Percentiles rank a stretch among this genome's conserved stretches.
These are phyloP conservation scores for Penicillium flavigenum DNA, from an alignment of 495 filamentous ascomycete species.

Conservation along the genomic window DNA sequence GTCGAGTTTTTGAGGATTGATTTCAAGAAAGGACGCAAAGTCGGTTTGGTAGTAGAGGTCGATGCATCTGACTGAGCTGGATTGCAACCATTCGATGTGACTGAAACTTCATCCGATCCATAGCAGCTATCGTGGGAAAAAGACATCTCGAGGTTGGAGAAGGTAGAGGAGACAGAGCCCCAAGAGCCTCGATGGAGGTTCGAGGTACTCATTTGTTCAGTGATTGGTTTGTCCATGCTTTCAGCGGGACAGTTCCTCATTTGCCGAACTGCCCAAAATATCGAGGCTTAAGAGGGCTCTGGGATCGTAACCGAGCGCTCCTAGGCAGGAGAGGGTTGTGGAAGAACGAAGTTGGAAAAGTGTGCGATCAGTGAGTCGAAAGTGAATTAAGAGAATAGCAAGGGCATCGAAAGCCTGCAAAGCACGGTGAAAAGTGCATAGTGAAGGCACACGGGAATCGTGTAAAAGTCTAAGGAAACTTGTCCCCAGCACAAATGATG, in stretches of 20 bases:
- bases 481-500: slow-evolving; percentile 23
- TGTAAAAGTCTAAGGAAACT: slow-evolving; percentile 34
- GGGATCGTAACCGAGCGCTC: background rate
- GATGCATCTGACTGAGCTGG: slow-evolving; percentile 25
- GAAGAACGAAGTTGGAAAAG: background rate
- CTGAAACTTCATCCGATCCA: slow-evolving; percentile 46
- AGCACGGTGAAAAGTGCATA: slow-evolving; percentile 35
- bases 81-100: slow-evolving; percentile 33
- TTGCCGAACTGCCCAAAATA: background rate
- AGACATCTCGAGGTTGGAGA: slow-evolving; percentile 43
- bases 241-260: background rate
- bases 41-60: slow-evolving; percentile 20
- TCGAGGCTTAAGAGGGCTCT: background rate
- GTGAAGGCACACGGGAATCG: slow-evolving; percentile 30
- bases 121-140: slow-evolving; percentile 49
- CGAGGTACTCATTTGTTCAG: slow-evolving; percentile 29
- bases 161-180: slow-evolving; percentile 46
- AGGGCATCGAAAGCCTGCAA: slow-evolving; percentile 41
- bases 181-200: slow-evolving; percentile 37
- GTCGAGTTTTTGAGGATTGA: slow-evolving; percentile 44
- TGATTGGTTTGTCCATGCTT: slow-evolving; percentile 7
- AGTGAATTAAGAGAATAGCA: slow-evolving; percentile 12
- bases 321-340: background rate
- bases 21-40: slow-evolving; percentile 36
- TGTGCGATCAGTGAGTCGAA: slow-evolving; percentile 11